Evolutionary conservation across 208 protist genomes (phyloP).

Genomic region (Trypanosoma melophagium): DNA sequence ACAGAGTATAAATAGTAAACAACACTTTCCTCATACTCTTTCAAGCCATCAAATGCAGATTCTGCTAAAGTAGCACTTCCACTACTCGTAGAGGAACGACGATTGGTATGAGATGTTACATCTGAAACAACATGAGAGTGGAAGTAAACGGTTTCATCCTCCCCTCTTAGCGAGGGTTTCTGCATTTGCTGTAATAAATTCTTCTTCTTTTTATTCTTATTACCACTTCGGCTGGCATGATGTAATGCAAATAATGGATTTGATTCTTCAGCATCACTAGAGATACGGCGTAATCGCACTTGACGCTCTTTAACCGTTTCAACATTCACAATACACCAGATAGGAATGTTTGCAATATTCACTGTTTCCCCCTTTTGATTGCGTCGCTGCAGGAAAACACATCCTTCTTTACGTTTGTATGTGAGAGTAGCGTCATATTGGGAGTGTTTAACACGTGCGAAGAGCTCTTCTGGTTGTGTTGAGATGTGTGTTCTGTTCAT

Average conservation of each 20-base stretch:
- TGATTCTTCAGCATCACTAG: slow-evolving; percentile 31
- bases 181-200: no score
- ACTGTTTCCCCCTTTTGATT: slow-evolving; percentile 26
- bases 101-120: no score
- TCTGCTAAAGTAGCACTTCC: no score
- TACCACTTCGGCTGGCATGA: no score
- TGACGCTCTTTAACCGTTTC: slow-evolving; percentile 55
- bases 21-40: no score
- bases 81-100: no score
- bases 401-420: background rate
- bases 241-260: background rate
- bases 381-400: slow-evolving; percentile 1
- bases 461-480: background rate
- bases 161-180: no score
- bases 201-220: no score
- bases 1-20: slow-evolving; percentile 66
- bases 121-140: no score
- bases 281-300: slow-evolving; percentile 36
- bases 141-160: no score
- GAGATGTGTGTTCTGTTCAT: no score
- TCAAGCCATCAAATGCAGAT: no score
- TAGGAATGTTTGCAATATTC: slow-evolving; percentile 51
- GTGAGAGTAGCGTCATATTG: slow-evolving; percentile 6
- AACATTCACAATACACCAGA: slow-evolving; percentile 60
- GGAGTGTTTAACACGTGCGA: background rate